phyloP scores from a whole-genome alignment of 2,329 filamentous ascomycete species.

The Amesomyces nigricolor region DNA sequence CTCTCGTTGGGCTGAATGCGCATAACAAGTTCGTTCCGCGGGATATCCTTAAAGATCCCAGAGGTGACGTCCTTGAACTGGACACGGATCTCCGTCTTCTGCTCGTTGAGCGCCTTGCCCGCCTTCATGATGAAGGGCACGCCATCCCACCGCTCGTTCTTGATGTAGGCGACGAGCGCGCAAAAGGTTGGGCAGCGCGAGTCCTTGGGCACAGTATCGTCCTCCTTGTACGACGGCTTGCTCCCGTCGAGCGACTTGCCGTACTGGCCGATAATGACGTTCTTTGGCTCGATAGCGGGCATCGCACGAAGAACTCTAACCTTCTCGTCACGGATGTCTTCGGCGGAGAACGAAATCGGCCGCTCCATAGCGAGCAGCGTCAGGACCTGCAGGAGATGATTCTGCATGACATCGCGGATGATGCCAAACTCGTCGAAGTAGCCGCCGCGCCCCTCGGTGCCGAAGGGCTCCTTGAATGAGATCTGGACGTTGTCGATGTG shows the following conservation, averaged over 20 bases:
- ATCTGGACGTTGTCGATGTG: conserved; percentile 99
- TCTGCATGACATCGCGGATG: conserved; percentile 99
- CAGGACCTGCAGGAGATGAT: conserved; percentile 93
- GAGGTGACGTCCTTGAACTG: conserved; percentile 99
- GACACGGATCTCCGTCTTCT: conserved; percentile 98
- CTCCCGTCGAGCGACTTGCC: conserved; percentile 91
- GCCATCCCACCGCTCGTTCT: conserved; percentile 99
- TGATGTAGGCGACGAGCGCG: conserved; percentile 94
- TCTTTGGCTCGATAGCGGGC: conserved; percentile 94
- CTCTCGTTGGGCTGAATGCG: conserved; percentile 99
- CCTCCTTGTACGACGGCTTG: conserved; percentile 98
- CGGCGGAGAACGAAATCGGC: conserved; percentile 94
- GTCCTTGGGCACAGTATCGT: conserved; percentile 95
- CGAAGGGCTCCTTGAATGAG: conserved; percentile 98
- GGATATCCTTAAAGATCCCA: conserved; percentile 99
- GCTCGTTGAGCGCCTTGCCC: conserved; percentile 96
- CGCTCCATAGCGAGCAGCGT: conserved; percentile 97
- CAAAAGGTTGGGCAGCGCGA: conserved; percentile 98
- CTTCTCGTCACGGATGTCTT: conserved; percentile 98
- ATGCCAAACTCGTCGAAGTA: conserved; percentile 99
- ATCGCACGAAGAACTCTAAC: conserved; percentile 92
- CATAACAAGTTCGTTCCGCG: conserved; percentile 97
- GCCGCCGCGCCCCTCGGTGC: conserved; percentile 92
- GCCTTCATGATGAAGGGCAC: conserved; percentile 99
- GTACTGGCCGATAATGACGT: conserved; percentile 99